Conservation (phyloP, 306 rosid genomes). For the Ormosia semicastrata region DNA sequence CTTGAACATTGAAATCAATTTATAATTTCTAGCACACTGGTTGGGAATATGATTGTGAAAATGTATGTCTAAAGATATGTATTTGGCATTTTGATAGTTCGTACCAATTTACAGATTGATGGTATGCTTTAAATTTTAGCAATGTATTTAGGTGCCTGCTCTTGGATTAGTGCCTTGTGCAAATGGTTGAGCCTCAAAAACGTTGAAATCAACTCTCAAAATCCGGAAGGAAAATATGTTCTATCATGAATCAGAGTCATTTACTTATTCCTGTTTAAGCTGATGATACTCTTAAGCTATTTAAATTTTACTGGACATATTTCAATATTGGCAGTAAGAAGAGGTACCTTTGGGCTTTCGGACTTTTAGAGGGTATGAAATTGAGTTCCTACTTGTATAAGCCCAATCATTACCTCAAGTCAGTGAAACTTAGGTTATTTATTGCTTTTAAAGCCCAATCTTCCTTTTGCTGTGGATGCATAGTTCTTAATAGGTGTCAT, state of each 20-base stretch:
- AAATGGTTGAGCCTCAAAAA: neutral
- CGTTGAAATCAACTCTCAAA: neutral
- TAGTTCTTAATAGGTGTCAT: neutral
- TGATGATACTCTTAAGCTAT: neutral
- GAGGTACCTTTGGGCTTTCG: neutral
- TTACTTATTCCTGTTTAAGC: neutral
- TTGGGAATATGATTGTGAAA: slow-evolving; percentile 3
- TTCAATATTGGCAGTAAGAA: neutral
- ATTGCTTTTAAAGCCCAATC: neutral
- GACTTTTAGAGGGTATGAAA: neutral
- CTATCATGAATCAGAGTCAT: neutral
- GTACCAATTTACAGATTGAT: neutral
- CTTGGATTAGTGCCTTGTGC: neutral
- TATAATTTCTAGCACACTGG: neutral
- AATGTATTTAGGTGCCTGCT: neutral
- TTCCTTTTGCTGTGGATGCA: neutral
- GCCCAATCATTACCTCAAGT: neutral
- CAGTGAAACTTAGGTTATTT: neutral
- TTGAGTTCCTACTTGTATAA: neutral
- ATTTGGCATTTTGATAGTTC: neutral
- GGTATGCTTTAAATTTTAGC: neutral
- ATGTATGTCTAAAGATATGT: neutral
- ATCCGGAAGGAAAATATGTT: neutral
- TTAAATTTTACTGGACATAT: neutral
- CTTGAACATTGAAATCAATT: neutral